phyloP scores from a whole-genome alignment of 257 asterid genomes.

The Cynanchum wilfordii region DNA sequence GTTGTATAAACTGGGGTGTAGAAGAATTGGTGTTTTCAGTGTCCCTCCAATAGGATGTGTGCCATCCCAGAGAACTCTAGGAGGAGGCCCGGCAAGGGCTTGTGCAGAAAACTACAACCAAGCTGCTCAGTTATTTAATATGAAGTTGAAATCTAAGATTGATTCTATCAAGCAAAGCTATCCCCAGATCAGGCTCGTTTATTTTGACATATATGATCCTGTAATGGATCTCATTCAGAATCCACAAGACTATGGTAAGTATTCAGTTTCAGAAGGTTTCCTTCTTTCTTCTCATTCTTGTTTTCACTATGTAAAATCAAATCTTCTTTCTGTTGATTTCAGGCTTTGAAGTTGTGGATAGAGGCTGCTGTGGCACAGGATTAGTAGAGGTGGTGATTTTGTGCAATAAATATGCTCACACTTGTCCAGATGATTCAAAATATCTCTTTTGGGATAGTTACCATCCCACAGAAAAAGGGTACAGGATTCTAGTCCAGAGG shows the following conservation, averaged over 20 bases:
- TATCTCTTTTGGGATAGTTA: slow-evolving; percentile 41
- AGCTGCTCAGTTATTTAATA: slow-evolving; percentile 33
- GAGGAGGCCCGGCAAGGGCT: slow-evolving; percentile 26
- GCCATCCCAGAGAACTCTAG: slow-evolving; percentile 45
- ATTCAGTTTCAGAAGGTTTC: neutral
- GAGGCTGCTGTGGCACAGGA: slow-evolving; percentile 43
- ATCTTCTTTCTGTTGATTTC: neutral
- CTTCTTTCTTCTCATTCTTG: neutral
- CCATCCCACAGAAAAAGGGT: slow-evolving; percentile 39
- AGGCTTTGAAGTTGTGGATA: slow-evolving; percentile 38
- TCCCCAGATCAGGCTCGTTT: slow-evolving; percentile 20
- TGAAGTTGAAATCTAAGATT: slow-evolving; percentile 25
- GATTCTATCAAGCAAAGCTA: slow-evolving; percentile 17
- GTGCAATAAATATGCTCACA: slow-evolving; percentile 25
- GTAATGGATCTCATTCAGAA: slow-evolving; percentile 25
- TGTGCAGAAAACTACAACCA: slow-evolving; percentile 32
- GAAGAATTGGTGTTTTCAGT: slow-evolving; percentile 34
- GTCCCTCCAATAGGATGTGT: slow-evolving; percentile 47
- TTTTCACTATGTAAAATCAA: no score
- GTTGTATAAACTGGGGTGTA: slow-evolving; percentile 34
- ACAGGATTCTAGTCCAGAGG: slow-evolving; percentile 16
- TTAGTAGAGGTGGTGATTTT: slow-evolving; percentile 19
- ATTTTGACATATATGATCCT: slow-evolving; percentile 26
- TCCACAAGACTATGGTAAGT: slow-evolving; percentile 30
- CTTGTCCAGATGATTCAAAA: slow-evolving; percentile 27